Evolutionary conservation across 306 rosid genomes (phyloP).

Genomic region (Cucurbita pepo): DNA sequence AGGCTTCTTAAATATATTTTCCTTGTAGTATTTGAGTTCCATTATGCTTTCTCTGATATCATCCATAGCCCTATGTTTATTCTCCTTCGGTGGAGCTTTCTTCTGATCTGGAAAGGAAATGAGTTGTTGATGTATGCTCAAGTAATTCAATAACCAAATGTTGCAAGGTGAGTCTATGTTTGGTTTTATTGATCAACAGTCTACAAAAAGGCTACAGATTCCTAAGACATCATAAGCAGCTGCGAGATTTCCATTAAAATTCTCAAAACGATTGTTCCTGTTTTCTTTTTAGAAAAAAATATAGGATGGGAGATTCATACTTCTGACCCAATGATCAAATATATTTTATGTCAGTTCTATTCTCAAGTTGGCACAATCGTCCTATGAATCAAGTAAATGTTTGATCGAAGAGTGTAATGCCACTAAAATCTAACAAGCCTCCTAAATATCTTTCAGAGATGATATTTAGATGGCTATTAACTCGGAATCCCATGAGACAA

Average conservation of each 20-base stretch:
- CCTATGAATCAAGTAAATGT: not conserved
- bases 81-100: conserved; percentile 54
- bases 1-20: conserved; percentile 52
- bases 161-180: not conserved
- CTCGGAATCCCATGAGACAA: not conserved
- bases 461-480: not conserved
- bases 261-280: not conserved
- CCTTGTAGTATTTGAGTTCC: conserved; percentile 70
- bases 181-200: not conserved
- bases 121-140: not conserved
- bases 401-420: not conserved
- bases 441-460: not conserved
- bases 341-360: too few species aligned
- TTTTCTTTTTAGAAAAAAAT: not conserved
- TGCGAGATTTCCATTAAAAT: not conserved
- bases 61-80: conserved; percentile 88
- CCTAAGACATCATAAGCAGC: not conserved
- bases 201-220: not conserved
- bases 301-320: too few species aligned
- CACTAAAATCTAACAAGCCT: not conserved
- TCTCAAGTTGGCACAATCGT: too few species aligned
- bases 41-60: conserved; percentile 80
- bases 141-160: not conserved
- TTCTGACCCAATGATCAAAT: too few species aligned
- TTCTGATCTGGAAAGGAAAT: conserved; percentile 37